Evolutionary conservation across 345 rosid genomes (phyloP), one percentile per base, ranked within the genome.

Genomic region (Salix udensis): DNA sequence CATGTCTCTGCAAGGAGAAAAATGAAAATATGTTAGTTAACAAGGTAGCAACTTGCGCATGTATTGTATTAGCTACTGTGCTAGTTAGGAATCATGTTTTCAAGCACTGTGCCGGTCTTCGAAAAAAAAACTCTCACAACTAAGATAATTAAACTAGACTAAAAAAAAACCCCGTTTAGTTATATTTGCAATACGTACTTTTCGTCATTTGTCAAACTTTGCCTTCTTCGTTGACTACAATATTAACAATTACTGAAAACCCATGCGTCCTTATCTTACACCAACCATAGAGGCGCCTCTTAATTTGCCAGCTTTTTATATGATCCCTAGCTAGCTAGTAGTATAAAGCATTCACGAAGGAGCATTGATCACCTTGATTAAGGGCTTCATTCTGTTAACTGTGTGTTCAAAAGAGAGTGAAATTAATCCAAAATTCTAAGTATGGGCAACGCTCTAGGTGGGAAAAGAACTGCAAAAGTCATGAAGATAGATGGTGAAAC

Each of bases 401-500:
- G 64, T 1, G 26, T 58, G 64, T n/a, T 58, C 64, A 23, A 58
- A 23, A 23, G 13, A 53, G 60, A 58, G 64, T n/a, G 64, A 58
- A 58, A 4, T 58, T 9, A 23, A 15, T 18, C 26, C 68, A 74
- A 61, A 44, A 31, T 24, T 2, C 52, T 3, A 26, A 72, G 21
- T 16, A 94, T 94, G 98, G 97, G 97, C 16, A 94, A 94, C 85
- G 79, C 83, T 85, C 77, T 93, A 58, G 92, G 90, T 46, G 85
- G 86, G 79, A 92, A 88, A 72, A 89, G 75, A 74, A 80, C 87
- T 0, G 84, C 84, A 1, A 96, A 91, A 74, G 81, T 96, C 39
- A 96, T 96, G 99, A 96, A 90, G 81, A 90, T 92, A 70, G 83
- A 74, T 66, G 99, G 99, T 1, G 98, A 96, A 81, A 90, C 94